Percentiles rank a stretch among this genome's conserved stretches.
Evolutionary conservation across 1,284 basidiomycete species (phyloP).

Genomic region (Lentinus polychrous): DNA sequence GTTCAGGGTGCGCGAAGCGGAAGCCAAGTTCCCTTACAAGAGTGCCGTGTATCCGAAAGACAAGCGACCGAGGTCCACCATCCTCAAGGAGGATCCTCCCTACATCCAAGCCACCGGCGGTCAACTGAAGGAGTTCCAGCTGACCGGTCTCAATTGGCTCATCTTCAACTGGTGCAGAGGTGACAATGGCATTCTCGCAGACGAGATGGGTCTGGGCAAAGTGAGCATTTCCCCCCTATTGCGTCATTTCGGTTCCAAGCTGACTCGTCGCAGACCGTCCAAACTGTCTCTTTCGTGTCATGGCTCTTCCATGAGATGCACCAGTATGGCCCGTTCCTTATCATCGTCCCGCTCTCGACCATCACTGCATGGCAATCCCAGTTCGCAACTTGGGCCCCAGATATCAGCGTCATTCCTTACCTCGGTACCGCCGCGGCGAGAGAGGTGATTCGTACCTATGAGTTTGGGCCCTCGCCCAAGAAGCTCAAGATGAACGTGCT

Average conservation of each 20-base stretch:
- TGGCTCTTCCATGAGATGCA: constrained; percentile 92
- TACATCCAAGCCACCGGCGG: constrained; percentile 80
- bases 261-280: constrained; percentile 63
- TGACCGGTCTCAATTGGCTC: constrained; percentile 98
- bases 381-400: constrained; percentile 93
- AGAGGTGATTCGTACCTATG: constrained; percentile 87
- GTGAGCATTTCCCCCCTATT: constrained; percentile 27
- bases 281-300: constrained; percentile 93
- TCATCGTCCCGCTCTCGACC: constrained; percentile 97
- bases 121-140: constrained; percentile 94
- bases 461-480: constrained; percentile 83
- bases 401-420: constrained; percentile 95
- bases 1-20: constrained; percentile 74
- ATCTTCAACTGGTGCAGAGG: constrained; percentile 94
- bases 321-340: constrained; percentile 96
- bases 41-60: constrained; percentile 67
- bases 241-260: constrained; percentile 1
- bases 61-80: constrained; percentile 76
- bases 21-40: constrained; percentile 83
- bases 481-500: constrained; percentile 97
- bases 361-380: constrained; percentile 98
- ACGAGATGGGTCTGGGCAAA: constrained; percentile 99
- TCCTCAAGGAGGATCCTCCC: constrained; percentile 86
- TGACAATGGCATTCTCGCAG: constrained; percentile 95
- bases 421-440: constrained; percentile 88